phyloP scores from a whole-genome alignment of 306 rosid species.

The Coriaria nepalensis region DNA sequence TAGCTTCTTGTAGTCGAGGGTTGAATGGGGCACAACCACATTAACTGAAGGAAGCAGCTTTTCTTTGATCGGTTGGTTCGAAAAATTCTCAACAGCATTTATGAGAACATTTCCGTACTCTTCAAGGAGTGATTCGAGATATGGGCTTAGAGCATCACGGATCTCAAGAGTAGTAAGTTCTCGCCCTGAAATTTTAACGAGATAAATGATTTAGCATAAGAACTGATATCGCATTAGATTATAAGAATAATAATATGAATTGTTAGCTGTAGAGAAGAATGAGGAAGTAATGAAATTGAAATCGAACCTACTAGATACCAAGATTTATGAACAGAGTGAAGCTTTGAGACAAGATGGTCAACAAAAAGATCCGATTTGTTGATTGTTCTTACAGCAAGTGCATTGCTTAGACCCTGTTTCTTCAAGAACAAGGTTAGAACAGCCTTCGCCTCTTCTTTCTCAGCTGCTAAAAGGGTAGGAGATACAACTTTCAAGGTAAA shows the following conservation, averaged over 20 bases:
- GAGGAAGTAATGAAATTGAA: slow-evolving; percentile 15
- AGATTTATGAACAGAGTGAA: slow-evolving; percentile 70
- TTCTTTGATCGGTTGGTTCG: slow-evolving; percentile 45
- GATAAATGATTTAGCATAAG: too few relatives aligned
- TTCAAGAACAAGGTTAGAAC: slow-evolving; percentile 68
- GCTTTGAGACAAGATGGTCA: slow-evolving; percentile 64
- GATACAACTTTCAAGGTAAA: slow-evolving; percentile 31
- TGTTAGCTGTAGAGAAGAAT: slow-evolving; percentile 2
- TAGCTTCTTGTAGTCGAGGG: slow-evolving; percentile 35
- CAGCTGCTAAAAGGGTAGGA: slow-evolving; percentile 62
- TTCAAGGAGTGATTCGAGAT: slow-evolving; percentile 63
- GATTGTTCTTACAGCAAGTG: slow-evolving; percentile 61
- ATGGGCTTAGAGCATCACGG: slow-evolving; percentile 66
- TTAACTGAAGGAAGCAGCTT: slow-evolving; percentile 21
- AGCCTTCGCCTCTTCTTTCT: slow-evolving; percentile 93
- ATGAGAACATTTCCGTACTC: slow-evolving; percentile 44
- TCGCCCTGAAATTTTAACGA: slow-evolving; percentile 39
- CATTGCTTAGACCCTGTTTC: slow-evolving; percentile 70
- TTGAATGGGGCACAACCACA: slow-evolving; percentile 17
- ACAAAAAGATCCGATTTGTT: slow-evolving; percentile 63
- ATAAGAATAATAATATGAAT: neutral
- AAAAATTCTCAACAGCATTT: slow-evolving; percentile 58
- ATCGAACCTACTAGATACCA: slow-evolving; percentile 89
- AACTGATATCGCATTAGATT: too few relatives aligned
- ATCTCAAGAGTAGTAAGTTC: slow-evolving; percentile 92